Evolutionary conservation across 2,329 filamentous ascomycete genomes (phyloP), one percentile per base, ranked within the genome.

Genomic region (Colletotrichum sublineola): DNA sequence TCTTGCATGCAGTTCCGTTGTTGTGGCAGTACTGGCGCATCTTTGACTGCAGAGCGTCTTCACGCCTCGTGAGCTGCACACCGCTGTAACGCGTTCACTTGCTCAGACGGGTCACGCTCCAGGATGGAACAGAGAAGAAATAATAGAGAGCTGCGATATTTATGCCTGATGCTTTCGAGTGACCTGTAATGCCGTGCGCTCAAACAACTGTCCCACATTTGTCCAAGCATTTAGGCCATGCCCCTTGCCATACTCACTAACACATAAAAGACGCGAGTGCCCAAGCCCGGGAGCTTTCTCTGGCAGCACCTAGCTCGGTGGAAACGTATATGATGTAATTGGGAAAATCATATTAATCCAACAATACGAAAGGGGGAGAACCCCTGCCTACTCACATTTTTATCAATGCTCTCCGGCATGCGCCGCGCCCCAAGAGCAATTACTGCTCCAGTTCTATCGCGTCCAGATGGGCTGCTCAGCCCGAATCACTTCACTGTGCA

Each of bases 21-120:
- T 24, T 24, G 24, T 24, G 24, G 24, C 24, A 24, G 31, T 40
- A 66, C 31, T 58, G 20, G 53, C 53, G 29, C 48, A 50, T 14
- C 7, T 57, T 31, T 9, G 36, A 31, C 20, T 20, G 60, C 60
- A 62, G 33, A n/a, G 36, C 31, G 40, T 57, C 57, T 53, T 9
- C 15, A 63, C 61, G 67, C 67, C 58, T 55, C 58, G 62, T 46
- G 36, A 66, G 31, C 29, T 5, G 44, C 44, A 31, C 61, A 46
- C 55, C 61, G 52, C 24, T 48, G 63, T 50, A 40, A 61, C 67
- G 48, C 55, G 44, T 53, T 56, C 15, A 29, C 46, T 31, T 67
- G 48, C 53, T 60, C 33, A 66, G 62, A 53, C 57, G 62, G 53
- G 36, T 24, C 62, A 38, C 36, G 38, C 52, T 65, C 36, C 14